Percentiles rank a stretch among this genome's conserved stretches.
Evolutionary conservation across 257 asterid genomes (phyloP).

Genomic region (Lantana camara): DNA sequence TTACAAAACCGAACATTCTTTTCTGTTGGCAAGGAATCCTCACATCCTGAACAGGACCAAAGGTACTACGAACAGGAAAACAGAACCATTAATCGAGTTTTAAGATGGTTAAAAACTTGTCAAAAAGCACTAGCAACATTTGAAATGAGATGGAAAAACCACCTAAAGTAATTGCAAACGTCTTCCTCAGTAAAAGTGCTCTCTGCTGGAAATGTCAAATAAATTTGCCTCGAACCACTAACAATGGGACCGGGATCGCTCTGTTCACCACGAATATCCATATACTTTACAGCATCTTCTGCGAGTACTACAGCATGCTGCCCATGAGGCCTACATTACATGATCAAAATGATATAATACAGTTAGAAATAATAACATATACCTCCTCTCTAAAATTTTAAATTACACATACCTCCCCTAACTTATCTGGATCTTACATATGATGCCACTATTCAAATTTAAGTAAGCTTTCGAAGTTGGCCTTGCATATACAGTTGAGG

Average conservation of each 20-base stretch:
- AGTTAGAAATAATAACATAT: no score
- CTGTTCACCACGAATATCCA: slow-evolving; percentile 55
- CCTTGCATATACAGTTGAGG: no score
- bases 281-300: slow-evolving; percentile 69
- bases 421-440: no score
- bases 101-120: neutral
- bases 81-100: neutral
- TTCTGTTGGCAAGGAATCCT: slow-evolving; percentile 88
- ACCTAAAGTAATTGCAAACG: slow-evolving; percentile 75
- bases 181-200: slow-evolving; percentile 84
- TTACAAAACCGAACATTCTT: slow-evolving; percentile 91
- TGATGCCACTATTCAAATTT: no score
- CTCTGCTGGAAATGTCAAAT: slow-evolving; percentile 84
- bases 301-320: slow-evolving; percentile 79
- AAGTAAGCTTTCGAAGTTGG: no score
- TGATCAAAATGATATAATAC: neutral
- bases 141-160: slow-evolving; percentile 4
- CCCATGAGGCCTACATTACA: slow-evolving; percentile 80
- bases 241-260: slow-evolving; percentile 79
- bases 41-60: slow-evolving; percentile 89
- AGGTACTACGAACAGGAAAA: slow-evolving; percentile 44
- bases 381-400: no score
- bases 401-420: no score
- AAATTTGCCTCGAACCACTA: slow-evolving; percentile 72
- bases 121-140: slow-evolving; percentile 16